Percentiles rank a stretch among this genome's conserved stretches.
Conservation (phyloP, 768 basidiomycete genomes). For the Tricholoma terreum region DNA sequence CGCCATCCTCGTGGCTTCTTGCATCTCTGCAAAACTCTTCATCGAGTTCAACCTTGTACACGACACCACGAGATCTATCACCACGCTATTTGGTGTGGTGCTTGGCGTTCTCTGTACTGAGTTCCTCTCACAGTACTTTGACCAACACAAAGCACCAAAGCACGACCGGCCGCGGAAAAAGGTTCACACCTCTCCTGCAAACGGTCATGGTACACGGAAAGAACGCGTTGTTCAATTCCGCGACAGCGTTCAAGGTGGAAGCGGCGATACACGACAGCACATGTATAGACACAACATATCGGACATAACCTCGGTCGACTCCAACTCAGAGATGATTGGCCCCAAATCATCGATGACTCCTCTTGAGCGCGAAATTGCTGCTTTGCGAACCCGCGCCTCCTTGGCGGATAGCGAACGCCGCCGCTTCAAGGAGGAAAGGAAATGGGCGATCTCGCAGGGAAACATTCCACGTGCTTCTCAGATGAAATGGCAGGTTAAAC, state of each 20-base stretch:
- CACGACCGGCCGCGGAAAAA: slow-evolving; percentile 33
- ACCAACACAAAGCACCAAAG: slow-evolving; percentile 38
- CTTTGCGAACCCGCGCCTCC: slow-evolving; percentile 72
- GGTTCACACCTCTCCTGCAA: slow-evolving; percentile 12
- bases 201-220: slow-evolving; percentile 21
- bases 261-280: slow-evolving; percentile 25
- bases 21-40: slow-evolving; percentile 58
- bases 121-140: slow-evolving; percentile 63
- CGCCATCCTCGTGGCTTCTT: slow-evolving; percentile 53
- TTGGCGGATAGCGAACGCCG: slow-evolving; percentile 81
- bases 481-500: slow-evolving; percentile 82
- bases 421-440: slow-evolving; percentile 80
- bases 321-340: slow-evolving; percentile 62
- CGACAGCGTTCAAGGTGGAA: slow-evolving; percentile 37
- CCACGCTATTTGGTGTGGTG: slow-evolving; percentile 62
- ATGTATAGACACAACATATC: slow-evolving; percentile 36
- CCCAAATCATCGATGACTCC: slow-evolving; percentile 57
- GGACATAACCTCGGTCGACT: slow-evolving; percentile 70
- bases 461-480: slow-evolving; percentile 72
- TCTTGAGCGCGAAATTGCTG: slow-evolving; percentile 70
- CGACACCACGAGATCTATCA: slow-evolving; percentile 53
- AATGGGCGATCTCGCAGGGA: slow-evolving; percentile 82
- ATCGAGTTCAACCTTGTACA: slow-evolving; percentile 56
- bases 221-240: slow-evolving; percentile 48
- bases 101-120: slow-evolving; percentile 73